Evolutionary conservation across 139 green algal species (phyloP).

Genomic region (Chlorella sp.): DNA sequence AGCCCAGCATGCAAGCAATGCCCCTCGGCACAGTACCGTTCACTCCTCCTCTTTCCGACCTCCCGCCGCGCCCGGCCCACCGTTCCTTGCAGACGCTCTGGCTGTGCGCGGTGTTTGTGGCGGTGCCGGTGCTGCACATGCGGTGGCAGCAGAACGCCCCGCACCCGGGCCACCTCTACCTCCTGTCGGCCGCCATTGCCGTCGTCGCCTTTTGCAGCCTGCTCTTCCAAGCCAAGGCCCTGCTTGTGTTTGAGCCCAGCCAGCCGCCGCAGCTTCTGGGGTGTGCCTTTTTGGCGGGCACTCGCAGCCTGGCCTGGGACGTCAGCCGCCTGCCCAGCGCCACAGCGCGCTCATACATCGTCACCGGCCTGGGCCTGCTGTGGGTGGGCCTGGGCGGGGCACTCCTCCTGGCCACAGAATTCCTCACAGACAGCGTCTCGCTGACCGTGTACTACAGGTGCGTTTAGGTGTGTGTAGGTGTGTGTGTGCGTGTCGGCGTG

Average conservation of each 20-base stretch:
- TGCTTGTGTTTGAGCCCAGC: constrained; percentile 61
- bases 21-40: not conserved
- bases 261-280: constrained; percentile 12
- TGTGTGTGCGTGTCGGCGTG: too few species aligned
- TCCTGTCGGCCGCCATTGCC: constrained; percentile 48
- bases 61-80: not conserved
- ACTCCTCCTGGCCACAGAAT: constrained; percentile 53
- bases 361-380: constrained; percentile 52
- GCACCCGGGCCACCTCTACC: constrained; percentile 29
- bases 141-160: not conserved
- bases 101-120: constrained; percentile 40
- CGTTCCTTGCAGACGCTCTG: constrained; percentile 39
- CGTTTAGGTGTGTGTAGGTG: too few species aligned
- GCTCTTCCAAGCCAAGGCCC: constrained; percentile 63
- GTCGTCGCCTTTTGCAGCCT: constrained; percentile 46
- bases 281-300: not conserved
- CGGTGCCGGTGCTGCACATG: constrained; percentile 32
- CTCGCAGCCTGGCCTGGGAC: constrained; percentile 23
- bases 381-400: constrained; percentile 55
- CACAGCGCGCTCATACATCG: constrained; percentile 22
- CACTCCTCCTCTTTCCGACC: not conserved
- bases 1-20: too few species aligned
- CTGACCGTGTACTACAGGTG: constrained; percentile 65
- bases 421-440: constrained; percentile 18
- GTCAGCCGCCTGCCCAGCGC: constrained; percentile 25